Percentiles rank a stretch among this genome's conserved stretches.
These are phyloP conservation scores for Cercospora nicotianae DNA, from an alignment of 2,329 filamentous ascomycete genomes.

Conservation along the genomic window DNA sequence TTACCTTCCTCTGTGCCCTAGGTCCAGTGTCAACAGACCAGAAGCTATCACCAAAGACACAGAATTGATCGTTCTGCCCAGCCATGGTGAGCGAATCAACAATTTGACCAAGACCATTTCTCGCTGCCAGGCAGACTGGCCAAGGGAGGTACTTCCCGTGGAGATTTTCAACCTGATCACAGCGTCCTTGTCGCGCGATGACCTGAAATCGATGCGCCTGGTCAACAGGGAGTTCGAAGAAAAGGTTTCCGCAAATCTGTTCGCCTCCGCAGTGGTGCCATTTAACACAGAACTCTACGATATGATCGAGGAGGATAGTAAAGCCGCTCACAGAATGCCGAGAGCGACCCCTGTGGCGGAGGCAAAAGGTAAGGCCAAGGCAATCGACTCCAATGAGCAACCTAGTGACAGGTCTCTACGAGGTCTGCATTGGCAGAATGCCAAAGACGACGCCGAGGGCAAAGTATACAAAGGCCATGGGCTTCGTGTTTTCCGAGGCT, in stretches of 20 bases:
- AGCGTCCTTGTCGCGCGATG: slow-evolving; percentile 55
- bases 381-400: slow-evolving; percentile 28
- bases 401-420: slow-evolving; percentile 18
- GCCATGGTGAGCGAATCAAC: slow-evolving; percentile 22
- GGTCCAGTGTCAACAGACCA: background rate
- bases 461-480: slow-evolving; percentile 57
- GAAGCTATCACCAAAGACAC: slow-evolving; percentile 17
- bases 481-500: slow-evolving; percentile 61
- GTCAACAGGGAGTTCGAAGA: slow-evolving; percentile 61
- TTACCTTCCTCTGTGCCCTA: slow-evolving; percentile 29
- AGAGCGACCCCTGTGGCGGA: background rate
- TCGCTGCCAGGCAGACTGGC: slow-evolving; percentile 38
- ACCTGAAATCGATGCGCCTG: slow-evolving; percentile 61
- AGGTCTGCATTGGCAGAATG: slow-evolving; percentile 45
- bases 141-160: slow-evolving; percentile 52
- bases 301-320: slow-evolving; percentile 46
- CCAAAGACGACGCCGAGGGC: slow-evolving; percentile 40
- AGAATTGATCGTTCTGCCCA: slow-evolving; percentile 26
- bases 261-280: slow-evolving; percentile 63
- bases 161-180: slow-evolving; percentile 64
- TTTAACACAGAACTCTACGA: slow-evolving; percentile 66
- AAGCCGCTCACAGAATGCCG: slow-evolving; percentile 20
- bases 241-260: slow-evolving; percentile 59
- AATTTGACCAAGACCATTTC: background rate
- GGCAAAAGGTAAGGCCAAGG: slow-evolving; percentile 23